Base-by-base conservation (phyloP, 2,329 filamentous ascomycete genomes). In the Dryadomyces quercus-mongolicae region DNA sequence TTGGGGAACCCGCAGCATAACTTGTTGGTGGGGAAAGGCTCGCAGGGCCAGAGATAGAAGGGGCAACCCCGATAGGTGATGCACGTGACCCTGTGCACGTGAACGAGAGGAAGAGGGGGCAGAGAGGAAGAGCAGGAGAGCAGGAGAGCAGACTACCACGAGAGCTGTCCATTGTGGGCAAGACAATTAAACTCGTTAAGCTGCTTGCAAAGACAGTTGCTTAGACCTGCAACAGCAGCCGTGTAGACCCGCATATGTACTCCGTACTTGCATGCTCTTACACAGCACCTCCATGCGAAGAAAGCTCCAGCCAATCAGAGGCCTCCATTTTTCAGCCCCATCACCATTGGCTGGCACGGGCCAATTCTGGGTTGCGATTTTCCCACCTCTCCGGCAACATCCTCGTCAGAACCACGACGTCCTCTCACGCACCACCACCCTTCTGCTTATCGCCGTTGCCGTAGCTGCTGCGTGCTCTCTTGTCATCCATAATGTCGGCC, bases 401-500 rank as follows among this genome's bases (percentile, higher is more conserved):
- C 45, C 22, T 10, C 38, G 22, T 43, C 22, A 31, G 43, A n/a
- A n/a, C n/a, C 22, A 13, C 4, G 8, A 49, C 3, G 16, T 9
- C 20, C 20, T 50, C 49, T 8, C 20, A 2, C 5, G 6, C 49
- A 13, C 18, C 22, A 42, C n/a, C 46, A 3, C 40, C 20, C 44
- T 15, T n/a, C 34, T 22, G 6, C 22, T 13, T 5, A 2, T 13
- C 22, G 15, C 43, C 43, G 6, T n/a, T 10, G 1, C 13, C 40
- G 7, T 44, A 16, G 13, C 21, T 18, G 7, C 22, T 36, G 12
- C 48, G 25, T 18, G 12, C 22, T 44, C 42, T 34, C 46, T n/a
- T 46, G 15, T 13, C 38, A 13, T 44, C 50, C 67, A 76, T 62
- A 61, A 97, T 97, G 93, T 88, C 90, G 63, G 77, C 80, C 73